Conservation (phyloP, 257 asterid species). For the Gynochthodes officinalis region DNA sequence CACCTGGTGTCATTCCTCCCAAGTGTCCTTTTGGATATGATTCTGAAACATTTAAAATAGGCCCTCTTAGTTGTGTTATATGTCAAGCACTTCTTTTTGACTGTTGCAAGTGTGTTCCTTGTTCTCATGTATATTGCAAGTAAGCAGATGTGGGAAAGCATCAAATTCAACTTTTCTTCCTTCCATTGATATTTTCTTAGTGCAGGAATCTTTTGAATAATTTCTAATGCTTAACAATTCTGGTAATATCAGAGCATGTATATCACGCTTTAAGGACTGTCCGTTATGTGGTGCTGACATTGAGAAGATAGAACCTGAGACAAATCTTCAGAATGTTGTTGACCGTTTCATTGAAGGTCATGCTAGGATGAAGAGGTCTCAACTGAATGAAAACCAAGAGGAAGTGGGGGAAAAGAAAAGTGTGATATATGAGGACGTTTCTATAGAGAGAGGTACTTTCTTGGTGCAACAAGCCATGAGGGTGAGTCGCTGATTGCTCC, state of each 20-base stretch:
- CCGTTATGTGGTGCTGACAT: constrained; percentile 97
- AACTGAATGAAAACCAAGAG: constrained; percentile 52
- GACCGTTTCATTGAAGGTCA: constrained; percentile 98
- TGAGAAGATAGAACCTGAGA: constrained; percentile 81
- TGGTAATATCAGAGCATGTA: constrained; percentile 58
- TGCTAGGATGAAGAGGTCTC: constrained; percentile 92
- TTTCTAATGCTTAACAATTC: constrained; percentile 6
- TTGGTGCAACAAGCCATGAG: constrained; percentile 99
- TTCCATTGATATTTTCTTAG: constrained; percentile 10
- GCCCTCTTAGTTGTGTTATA: constrained; percentile 89
- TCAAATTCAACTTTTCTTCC: constrained; percentile 1
- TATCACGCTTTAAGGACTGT: constrained; percentile 86
- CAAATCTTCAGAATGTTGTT: constrained; percentile 73
- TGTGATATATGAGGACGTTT: constrained; percentile 88
- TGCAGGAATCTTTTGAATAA: neutral
- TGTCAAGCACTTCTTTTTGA: constrained; percentile 93
- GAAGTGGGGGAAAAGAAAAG: constrained; percentile 56
- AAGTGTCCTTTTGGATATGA: constrained; percentile 55
- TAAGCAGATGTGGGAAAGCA: constrained; percentile 34
- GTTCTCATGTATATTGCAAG: constrained; percentile 93
- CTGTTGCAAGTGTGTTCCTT: constrained; percentile 88
- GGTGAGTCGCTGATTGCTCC: constrained; percentile 38
- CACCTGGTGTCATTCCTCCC: constrained; percentile 29
- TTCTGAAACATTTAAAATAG: constrained; percentile 86
- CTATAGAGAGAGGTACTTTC: constrained; percentile 91